Conservation (phyloP, 1,139 yeast species). For the Waltiozyma sp. region DNA sequence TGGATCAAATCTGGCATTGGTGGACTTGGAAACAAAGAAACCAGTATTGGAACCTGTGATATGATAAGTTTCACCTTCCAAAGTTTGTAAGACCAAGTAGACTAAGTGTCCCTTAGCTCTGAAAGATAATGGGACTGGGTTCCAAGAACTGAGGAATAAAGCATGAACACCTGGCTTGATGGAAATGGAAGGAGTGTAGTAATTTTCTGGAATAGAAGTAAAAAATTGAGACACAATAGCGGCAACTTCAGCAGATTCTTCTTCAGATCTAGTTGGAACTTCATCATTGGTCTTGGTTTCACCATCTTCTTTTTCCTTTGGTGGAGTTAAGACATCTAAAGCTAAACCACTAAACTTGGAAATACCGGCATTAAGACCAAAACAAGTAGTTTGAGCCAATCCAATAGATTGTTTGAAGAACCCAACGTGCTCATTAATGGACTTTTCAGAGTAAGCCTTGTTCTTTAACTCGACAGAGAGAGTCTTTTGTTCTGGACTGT, state of each 20-base stretch:
- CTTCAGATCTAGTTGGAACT: constrained; percentile 10
- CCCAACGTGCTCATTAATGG: constrained; percentile 35
- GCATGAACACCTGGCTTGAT: constrained; percentile 31
- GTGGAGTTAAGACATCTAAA: constrained; percentile 9
- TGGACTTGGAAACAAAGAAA: constrained; percentile 61
- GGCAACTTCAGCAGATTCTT: constrained; percentile 9
- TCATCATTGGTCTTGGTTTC: constrained; percentile 6
- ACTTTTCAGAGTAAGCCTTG: constrained; percentile 34
- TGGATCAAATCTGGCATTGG: constrained; percentile 64
- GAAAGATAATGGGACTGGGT: constrained; percentile 60
- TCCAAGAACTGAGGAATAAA: constrained; percentile 71
- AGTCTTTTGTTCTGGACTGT: constrained; percentile 17
- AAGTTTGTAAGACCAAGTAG: constrained; percentile 63
- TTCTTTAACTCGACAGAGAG: constrained; percentile 26
- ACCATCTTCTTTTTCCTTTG: constrained; percentile 4
- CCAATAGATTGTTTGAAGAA: constrained; percentile 37
- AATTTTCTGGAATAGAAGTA: constrained; percentile 14
- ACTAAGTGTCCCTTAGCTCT: constrained; percentile 68
- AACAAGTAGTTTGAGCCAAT: constrained; percentile 23
- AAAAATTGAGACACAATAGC: constrained; percentile 16
- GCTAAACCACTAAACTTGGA: constrained; percentile 26
- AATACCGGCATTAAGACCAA: constrained; percentile 30
- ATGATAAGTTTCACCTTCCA: constrained; percentile 71
- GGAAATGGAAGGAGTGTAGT: constrained; percentile 18
- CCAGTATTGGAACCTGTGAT: constrained; percentile 75